Conservation (phyloP, 1,284 basidiomycete species). For the Sanghuangporus weigelae region DNA sequence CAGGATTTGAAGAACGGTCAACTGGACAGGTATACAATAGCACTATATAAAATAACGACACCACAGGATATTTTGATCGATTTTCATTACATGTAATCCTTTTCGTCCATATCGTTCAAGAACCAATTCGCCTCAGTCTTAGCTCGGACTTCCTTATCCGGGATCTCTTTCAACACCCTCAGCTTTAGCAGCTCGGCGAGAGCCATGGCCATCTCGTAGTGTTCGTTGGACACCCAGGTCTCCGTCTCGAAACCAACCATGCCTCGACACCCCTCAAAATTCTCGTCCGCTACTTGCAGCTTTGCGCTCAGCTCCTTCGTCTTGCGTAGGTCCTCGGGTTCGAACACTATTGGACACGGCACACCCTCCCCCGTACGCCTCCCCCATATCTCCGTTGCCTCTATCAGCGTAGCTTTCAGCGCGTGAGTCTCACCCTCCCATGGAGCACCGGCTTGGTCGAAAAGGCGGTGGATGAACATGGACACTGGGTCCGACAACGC, state of each 20-base stretch:
- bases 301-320: slow-evolving; percentile 32
- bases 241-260: slow-evolving; percentile 29
- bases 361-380: slow-evolving; percentile 21
- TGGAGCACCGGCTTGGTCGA: slow-evolving; percentile 32
- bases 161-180: slow-evolving; percentile 25
- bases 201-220: slow-evolving; percentile 35
- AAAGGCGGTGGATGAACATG: slow-evolving; percentile 30
- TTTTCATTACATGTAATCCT: slow-evolving; percentile 31
- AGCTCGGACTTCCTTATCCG: slow-evolving; percentile 30
- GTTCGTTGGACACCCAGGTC: slow-evolving; percentile 35
- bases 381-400: slow-evolving; percentile 33
- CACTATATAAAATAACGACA: not conserved
- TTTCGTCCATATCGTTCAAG: slow-evolving; percentile 44
- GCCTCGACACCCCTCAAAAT: slow-evolving; percentile 20
- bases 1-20: no score
- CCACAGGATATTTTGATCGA: not conserved
- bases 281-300: slow-evolving; percentile 29
- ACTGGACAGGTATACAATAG: not conserved
- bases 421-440: slow-evolving; percentile 44
- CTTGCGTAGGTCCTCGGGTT: slow-evolving; percentile 35
- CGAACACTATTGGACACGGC: slow-evolving; percentile 44
- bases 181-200: slow-evolving; percentile 31
- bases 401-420: slow-evolving; percentile 38
- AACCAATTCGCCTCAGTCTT: slow-evolving; percentile 35
- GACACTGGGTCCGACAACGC: slow-evolving; percentile 32